phyloP scores from a whole-genome alignment of 2,329 filamentous ascomycete genomes.

The Colletotrichum theobromicola region DNA sequence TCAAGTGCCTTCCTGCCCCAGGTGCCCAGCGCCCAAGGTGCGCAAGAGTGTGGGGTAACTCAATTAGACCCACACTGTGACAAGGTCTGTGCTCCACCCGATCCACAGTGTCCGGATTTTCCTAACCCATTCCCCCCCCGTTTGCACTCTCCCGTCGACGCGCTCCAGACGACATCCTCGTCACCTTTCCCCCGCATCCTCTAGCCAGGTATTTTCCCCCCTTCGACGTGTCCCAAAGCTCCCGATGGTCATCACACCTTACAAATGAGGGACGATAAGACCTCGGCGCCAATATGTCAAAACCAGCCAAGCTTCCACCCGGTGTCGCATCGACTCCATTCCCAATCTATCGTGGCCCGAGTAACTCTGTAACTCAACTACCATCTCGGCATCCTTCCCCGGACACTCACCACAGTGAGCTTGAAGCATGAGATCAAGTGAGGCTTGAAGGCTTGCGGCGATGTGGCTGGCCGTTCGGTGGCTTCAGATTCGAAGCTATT shows the following conservation, averaged over 20 bases:
- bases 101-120: conserved; percentile 9
- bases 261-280: not conserved
- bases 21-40: not conserved
- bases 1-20: not conserved
- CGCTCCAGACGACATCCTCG: not conserved
- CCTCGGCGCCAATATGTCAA: conserved; percentile 10
- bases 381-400: not conserved
- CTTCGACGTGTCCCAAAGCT: not conserved
- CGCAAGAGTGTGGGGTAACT: conserved; percentile 15
- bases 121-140: conserved; percentile 4
- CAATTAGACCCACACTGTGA: not conserved
- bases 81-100: not conserved
- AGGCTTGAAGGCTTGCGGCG: not conserved
- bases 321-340: not conserved
- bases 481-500: not conserved
- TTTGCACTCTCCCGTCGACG: not conserved
- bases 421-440: not conserved
- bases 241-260: not conserved
- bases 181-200: not conserved
- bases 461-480: not conserved
- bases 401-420: not conserved
- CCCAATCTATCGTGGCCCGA: not conserved
- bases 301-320: not conserved
- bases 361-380: not conserved
- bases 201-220: not conserved